phyloP scores from a whole-genome alignment of 495 filamentous ascomycete genomes.

The Cryomyces minteri region DNA sequence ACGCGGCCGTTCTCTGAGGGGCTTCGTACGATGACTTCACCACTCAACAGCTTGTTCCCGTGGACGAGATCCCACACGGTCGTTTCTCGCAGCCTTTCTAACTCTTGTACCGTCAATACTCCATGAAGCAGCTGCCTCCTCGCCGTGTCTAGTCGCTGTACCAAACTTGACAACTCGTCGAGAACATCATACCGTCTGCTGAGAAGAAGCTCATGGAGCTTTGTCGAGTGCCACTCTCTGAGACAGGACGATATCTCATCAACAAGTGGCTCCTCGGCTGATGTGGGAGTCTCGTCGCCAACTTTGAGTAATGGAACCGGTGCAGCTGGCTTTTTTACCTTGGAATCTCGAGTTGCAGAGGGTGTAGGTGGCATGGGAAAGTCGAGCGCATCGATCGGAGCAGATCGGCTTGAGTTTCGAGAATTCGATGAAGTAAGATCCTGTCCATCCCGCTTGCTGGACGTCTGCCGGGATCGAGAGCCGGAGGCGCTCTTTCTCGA shows the following conservation, averaged over 20 bases:
- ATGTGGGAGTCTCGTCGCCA: constrained; percentile 87
- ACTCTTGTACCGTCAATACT: constrained; percentile 74
- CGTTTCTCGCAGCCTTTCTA: constrained; percentile 52
- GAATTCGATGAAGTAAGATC: not conserved
- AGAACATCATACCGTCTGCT: constrained; percentile 60
- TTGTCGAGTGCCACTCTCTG: constrained; percentile 94
- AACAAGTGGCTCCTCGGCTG: constrained; percentile 73
- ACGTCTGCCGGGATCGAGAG: too few species aligned
- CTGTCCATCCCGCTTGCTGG: not conserved
- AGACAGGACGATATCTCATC: constrained; percentile 95
- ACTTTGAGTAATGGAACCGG: constrained; percentile 96
- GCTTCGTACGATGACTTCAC: constrained; percentile 86
- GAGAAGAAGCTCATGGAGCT: constrained; percentile 84
- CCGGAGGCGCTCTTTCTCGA: too few species aligned
- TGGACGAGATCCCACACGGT: constrained; percentile 89
- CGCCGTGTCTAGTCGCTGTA: constrained; percentile 62
- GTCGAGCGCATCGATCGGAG: not conserved
- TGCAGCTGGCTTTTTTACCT: constrained; percentile 61
- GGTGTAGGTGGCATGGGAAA: constrained; percentile 11
- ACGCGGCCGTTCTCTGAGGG: constrained; percentile 66
- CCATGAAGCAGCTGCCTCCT: constrained; percentile 82
- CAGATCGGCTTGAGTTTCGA: constrained; percentile 5
- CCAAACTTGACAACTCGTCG: constrained; percentile 61
- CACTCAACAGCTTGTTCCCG: constrained; percentile 81
- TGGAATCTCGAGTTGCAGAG: constrained; percentile 30